Percentiles rank a stretch among this genome's conserved stretches.
Conservation (phyloP, 805 yeast species). For the Saturnispora galanensis region DNA sequence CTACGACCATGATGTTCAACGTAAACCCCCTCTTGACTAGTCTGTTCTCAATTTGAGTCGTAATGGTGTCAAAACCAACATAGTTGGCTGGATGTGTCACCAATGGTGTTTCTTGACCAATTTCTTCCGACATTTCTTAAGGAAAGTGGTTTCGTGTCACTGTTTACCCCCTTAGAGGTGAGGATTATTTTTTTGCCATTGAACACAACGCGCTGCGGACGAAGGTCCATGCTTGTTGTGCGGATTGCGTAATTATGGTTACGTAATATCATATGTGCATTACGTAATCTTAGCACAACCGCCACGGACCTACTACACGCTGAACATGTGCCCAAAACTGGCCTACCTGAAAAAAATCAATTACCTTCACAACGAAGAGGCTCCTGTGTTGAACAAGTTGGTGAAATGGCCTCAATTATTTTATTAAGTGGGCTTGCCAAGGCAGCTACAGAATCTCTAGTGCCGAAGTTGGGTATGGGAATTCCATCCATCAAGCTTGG, state of each 20-base stretch:
- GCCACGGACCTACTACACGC: background rate
- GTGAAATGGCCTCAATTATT: constrained; percentile 9
- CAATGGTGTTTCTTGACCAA: background rate
- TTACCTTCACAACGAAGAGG: background rate
- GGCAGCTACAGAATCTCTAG: constrained; percentile 9
- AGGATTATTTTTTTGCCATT: too few species aligned
- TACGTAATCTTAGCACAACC: too few species aligned
- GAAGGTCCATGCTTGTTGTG: too few species aligned
- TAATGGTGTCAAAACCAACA: constrained; percentile 95
- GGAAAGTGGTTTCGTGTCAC: too few species aligned
- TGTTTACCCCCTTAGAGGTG: too few species aligned
- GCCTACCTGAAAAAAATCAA: background rate
- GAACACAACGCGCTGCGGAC: too few species aligned
- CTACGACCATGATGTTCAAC: constrained; percentile 90
- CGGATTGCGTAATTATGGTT: background rate
- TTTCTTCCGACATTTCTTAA: background rate
- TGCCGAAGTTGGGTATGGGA: constrained; percentile 10
- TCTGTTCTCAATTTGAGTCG: constrained; percentile 89
- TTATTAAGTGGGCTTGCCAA: constrained; percentile 11
- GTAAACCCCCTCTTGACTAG: constrained; percentile 88
- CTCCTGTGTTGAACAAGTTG: background rate
- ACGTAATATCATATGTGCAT: too few species aligned
- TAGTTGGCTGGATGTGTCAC: constrained; percentile 55
- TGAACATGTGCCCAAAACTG: background rate
- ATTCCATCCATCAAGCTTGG: constrained; percentile 15